Conservation (phyloP, 164 flowering plant species). For the Liquidambar formosana region DNA sequence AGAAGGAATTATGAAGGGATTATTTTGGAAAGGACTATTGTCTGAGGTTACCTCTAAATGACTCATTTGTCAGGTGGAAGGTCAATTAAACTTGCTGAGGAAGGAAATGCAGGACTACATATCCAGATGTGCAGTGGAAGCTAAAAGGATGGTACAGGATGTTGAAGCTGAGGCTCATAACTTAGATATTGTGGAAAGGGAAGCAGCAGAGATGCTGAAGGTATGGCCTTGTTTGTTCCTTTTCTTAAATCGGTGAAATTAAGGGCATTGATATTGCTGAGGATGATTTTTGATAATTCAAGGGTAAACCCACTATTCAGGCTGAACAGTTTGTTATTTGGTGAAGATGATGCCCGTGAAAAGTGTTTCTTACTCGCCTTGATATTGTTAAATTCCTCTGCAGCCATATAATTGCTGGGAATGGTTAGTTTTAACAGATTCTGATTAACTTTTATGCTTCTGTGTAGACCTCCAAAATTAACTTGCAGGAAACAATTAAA, state of each 20-base stretch:
- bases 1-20: background rate
- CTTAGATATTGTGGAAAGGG: conserved; percentile 48
- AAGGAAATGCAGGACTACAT: conserved; percentile 58
- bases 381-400: background rate
- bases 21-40: too few relatives aligned
- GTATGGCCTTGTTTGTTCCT: conserved; percentile 24
- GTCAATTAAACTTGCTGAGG: conserved; percentile 43
- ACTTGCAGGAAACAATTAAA: conserved; percentile 48
- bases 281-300: background rate
- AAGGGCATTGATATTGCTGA: background rate
- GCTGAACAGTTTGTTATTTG: too few relatives aligned
- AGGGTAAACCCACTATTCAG: background rate
- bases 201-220: conserved; percentile 62
- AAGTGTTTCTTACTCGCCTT: too few relatives aligned
- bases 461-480: conserved; percentile 44
- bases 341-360: too few relatives aligned
- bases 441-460: conserved; percentile 9
- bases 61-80: conserved; percentile 50
- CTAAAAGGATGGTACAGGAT: conserved; percentile 43
- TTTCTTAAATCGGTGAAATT: background rate
- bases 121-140: conserved; percentile 52
- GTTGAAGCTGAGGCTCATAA: conserved; percentile 44
- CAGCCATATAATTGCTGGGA: background rate
- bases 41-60: background rate
- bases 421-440: background rate